Conservation (phyloP, 257 asterid species). For the Solanum rostratum region DNA sequence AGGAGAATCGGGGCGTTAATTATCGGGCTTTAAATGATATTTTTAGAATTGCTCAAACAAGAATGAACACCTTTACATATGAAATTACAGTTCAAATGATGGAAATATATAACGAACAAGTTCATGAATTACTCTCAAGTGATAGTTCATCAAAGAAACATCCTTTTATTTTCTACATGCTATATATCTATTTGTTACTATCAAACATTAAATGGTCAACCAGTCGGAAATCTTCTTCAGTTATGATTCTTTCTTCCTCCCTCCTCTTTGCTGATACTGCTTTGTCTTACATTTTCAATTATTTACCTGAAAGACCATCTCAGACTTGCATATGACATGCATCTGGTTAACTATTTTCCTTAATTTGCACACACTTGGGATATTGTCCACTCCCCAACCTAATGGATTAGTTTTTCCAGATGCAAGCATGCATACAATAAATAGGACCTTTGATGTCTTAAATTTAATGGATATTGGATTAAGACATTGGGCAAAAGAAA, state of each 20-base stretch:
- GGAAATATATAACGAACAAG: constrained; percentile 56
- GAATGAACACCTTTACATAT: constrained; percentile 26
- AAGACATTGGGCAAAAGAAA: constrained; percentile 6
- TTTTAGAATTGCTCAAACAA: constrained; percentile 31
- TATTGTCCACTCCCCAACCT: not conserved
- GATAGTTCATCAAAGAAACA: constrained; percentile 33
- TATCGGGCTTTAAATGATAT: constrained; percentile 50
- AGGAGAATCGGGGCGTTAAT: constrained; percentile 38
- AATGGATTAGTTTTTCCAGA: constrained; percentile 12
- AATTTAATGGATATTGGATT: constrained; percentile 41
- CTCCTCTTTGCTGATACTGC: not conserved
- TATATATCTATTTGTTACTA: not conserved
- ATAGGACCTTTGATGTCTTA: constrained; percentile 34
- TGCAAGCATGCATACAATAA: constrained; percentile 19
- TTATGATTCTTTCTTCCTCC: not conserved
- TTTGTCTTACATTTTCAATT: not conserved
- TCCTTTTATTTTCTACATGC: constrained; percentile 14
- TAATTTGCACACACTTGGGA: constrained; percentile 8
- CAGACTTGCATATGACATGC: not conserved
- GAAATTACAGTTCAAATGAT: constrained; percentile 47
- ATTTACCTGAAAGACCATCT: not conserved
- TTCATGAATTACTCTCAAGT: constrained; percentile 38
- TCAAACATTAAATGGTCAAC: not conserved
- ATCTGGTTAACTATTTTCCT: not conserved
- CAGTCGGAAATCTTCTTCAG: not conserved